These are phyloP conservation scores for Tricladium varicosporioides DNA, from an alignment of 2,329 filamentous ascomycete species.

Conservation along the genomic window DNA sequence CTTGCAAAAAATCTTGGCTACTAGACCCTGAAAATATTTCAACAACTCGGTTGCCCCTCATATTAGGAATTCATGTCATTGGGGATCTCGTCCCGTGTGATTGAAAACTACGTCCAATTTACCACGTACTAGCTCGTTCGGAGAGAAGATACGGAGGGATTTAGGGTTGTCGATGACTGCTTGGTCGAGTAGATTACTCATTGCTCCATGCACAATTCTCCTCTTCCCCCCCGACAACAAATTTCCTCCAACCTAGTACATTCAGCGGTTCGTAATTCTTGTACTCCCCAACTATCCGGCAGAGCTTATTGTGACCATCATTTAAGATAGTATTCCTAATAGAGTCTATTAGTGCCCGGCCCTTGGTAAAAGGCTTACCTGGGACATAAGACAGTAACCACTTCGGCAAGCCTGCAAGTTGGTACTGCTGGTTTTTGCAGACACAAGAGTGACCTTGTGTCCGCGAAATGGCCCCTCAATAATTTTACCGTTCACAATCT, in stretches of 20 bases:
- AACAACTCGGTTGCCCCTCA: constrained; percentile 59
- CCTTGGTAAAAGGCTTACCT: constrained; percentile 47
- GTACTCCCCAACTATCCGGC: constrained; percentile 55
- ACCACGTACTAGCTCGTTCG: constrained; percentile 66
- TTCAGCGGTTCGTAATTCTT: constrained; percentile 48
- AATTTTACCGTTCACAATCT: constrained; percentile 58
- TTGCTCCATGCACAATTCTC: constrained; percentile 57
- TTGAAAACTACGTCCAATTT: constrained; percentile 58
- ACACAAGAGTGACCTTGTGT: constrained; percentile 63
- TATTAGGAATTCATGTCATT: constrained; percentile 63
- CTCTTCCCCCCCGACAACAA: constrained; percentile 45
- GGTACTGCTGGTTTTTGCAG: constrained; percentile 53
- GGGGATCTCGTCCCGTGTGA: constrained; percentile 60
- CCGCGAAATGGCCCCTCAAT: constrained; percentile 65
- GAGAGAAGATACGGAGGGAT: constrained; percentile 59
- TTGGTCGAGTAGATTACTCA: constrained; percentile 54
- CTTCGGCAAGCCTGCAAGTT: constrained; percentile 53
- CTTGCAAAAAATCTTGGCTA: constrained; percentile 60
- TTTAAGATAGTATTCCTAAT: constrained; percentile 54
- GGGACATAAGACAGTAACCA: constrained; percentile 60
- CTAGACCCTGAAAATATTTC: constrained; percentile 66
- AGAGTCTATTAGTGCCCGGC: constrained; percentile 45
- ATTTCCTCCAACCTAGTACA: constrained; percentile 55
- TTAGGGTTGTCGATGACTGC: constrained; percentile 56
- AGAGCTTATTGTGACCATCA: constrained; percentile 53